Conservation (phyloP, 208 protist species). For the Leishmania mexicana region DNA sequence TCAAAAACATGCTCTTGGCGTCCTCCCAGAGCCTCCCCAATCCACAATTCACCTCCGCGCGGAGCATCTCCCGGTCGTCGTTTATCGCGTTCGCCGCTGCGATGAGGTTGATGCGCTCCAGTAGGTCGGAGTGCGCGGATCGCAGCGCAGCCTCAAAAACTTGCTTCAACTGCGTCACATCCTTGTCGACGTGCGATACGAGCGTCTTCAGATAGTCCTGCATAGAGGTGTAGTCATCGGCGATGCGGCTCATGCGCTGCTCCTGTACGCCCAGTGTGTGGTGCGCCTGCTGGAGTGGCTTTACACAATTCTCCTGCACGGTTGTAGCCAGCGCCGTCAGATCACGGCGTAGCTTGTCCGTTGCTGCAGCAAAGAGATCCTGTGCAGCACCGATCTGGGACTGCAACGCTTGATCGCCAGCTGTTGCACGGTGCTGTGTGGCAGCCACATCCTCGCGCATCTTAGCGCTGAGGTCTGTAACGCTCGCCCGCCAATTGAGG, state of each 20-base stretch:
- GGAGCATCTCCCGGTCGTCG: slow-evolving; percentile 48
- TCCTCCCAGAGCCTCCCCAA: slow-evolving; percentile 73
- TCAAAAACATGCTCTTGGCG: slow-evolving; percentile 52
- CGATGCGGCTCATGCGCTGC: slow-evolving; percentile 29
- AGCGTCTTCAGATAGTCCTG: slow-evolving; percentile 57
- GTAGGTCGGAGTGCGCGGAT: slow-evolving; percentile 71
- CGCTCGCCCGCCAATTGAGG: slow-evolving; percentile 73
- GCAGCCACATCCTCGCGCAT: slow-evolving; percentile 35
- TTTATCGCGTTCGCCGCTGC: slow-evolving; percentile 39
- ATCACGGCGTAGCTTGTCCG: slow-evolving; percentile 33
- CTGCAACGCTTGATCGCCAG: slow-evolving; percentile 41
- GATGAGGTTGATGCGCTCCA: slow-evolving; percentile 70
- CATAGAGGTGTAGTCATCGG: slow-evolving; percentile 43
- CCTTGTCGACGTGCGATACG: slow-evolving; percentile 53
- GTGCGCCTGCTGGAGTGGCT: slow-evolving; percentile 42
- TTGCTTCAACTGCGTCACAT: slow-evolving; percentile 54
- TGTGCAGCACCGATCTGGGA: slow-evolving; percentile 39
- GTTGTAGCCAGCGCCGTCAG: slow-evolving; percentile 25
- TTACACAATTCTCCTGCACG: slow-evolving; percentile 46
- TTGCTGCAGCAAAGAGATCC: slow-evolving; percentile 35
- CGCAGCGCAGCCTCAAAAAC: slow-evolving; percentile 66
- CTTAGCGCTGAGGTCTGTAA: slow-evolving; percentile 62
- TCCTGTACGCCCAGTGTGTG: slow-evolving; percentile 32
- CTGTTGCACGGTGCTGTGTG: slow-evolving; percentile 30
- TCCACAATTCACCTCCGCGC: slow-evolving; percentile 62